These are phyloP conservation scores for Daldinia sp. DNA, from an alignment of 2,329 filamentous ascomycete genomes.

Conservation along the genomic window DNA sequence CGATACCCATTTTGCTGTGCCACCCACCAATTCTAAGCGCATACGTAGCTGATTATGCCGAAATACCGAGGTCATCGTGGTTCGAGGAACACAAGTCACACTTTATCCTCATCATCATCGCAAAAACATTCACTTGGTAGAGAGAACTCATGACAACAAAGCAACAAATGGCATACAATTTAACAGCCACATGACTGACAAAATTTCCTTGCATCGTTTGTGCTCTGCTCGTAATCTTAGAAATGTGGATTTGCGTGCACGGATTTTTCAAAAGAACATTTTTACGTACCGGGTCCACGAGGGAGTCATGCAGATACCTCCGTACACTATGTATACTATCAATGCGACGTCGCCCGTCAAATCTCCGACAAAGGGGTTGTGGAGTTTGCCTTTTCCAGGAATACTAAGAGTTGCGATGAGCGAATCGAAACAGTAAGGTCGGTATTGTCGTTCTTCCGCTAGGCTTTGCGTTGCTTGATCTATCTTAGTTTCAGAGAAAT, in stretches of 20 bases:
- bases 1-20: conserved; percentile 1
- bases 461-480: conserved; percentile 26
- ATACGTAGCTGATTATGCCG: neutral
- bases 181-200: conserved; percentile 3
- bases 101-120: neutral
- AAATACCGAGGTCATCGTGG: neutral
- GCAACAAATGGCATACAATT: neutral
- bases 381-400: conserved; percentile 5
- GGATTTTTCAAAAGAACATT: conserved; percentile 1
- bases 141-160: neutral
- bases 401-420: conserved; percentile 1
- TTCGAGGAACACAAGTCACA: neutral
- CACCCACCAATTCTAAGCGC: neutral
- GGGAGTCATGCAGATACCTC: neutral
- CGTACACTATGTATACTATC: neutral
- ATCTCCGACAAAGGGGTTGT: conserved; percentile 25
- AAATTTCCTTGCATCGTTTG: neutral
- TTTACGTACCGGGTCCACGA: neutral
- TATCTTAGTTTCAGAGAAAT: conserved; percentile 18
- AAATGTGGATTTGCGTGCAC: neutral
- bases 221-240: neutral
- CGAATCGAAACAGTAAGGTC: conserved; percentile 21
- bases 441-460: conserved; percentile 10
- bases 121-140: neutral
- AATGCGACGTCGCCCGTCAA: conserved; percentile 21